phyloP scores from a whole-genome alignment of 768 basidiomycete genomes.

The Rhizopogon vesiculosus region DNA sequence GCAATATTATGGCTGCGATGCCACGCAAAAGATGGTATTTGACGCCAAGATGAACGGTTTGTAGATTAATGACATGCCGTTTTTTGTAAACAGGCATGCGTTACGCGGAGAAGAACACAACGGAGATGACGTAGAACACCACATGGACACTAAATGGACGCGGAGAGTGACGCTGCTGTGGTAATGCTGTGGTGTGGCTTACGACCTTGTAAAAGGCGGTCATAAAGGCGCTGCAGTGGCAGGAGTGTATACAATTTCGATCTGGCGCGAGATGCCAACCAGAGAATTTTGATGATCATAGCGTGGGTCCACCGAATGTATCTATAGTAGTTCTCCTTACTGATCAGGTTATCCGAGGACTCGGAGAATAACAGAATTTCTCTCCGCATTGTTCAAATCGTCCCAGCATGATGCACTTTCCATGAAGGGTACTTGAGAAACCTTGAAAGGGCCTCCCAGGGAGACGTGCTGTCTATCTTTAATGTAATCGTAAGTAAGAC shows the following conservation, averaged over 20 bases:
- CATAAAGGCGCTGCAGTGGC: no score
- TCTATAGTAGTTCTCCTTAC: neutral
- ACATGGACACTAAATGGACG: neutral
- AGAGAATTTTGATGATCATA: neutral
- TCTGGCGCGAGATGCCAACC: neutral
- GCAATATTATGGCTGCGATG: neutral
- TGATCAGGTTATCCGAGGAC: neutral
- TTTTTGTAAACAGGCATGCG: neutral
- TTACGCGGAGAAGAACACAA: neutral
- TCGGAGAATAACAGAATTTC: neutral
- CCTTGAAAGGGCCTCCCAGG: neutral
- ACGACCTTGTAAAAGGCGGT: neutral
- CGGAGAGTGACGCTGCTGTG: neutral
- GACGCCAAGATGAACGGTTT: neutral
- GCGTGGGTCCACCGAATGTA: neutral
- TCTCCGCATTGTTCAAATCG: neutral
- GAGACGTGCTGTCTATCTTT: neutral
- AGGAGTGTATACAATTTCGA: neutral
- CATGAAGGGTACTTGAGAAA: neutral
- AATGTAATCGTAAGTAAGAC: neutral
- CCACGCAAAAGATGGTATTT: no score
- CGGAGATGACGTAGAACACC: neutral
- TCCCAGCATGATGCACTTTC: no score
- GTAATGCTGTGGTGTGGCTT: neutral
- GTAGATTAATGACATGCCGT: neutral